phyloP scores from a whole-genome alignment of 129 eudicot species.

The Scalesia atractyloides region DNA sequence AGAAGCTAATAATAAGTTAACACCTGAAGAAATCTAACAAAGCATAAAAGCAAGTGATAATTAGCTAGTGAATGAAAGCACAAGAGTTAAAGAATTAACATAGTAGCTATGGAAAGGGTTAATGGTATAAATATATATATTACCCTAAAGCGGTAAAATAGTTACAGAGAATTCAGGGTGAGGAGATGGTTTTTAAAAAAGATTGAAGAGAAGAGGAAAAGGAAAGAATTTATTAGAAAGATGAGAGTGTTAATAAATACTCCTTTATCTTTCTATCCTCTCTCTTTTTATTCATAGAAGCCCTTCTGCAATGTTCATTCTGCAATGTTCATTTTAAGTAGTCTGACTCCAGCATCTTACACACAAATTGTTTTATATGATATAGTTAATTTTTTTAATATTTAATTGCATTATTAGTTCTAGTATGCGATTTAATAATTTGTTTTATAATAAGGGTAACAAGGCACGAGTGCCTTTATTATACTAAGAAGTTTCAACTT shows the following conservation, averaged over 20 bases:
- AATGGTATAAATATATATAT: not conserved
- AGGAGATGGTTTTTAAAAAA: slow-evolving; percentile 23
- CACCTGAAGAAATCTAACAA: slow-evolving; percentile 49
- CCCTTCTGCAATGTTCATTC: slow-evolving; percentile 42
- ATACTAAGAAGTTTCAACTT: slow-evolving; percentile 26
- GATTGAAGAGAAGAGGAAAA: slow-evolving; percentile 37
- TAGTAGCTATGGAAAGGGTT: slow-evolving; percentile 2
- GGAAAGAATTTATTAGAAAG: slow-evolving; percentile 37
- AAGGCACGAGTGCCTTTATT: slow-evolving; percentile 60
- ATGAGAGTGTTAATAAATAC: slow-evolving; percentile 43
- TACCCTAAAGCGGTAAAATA: slow-evolving; percentile 18
- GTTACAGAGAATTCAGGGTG: slow-evolving; percentile 25
- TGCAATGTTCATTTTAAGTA: slow-evolving; percentile 43
- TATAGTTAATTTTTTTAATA: slow-evolving; percentile 12
- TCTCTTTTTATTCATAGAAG: slow-evolving; percentile 39
- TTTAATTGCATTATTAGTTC: slow-evolving; percentile 25
- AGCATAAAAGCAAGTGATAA: slow-evolving; percentile 10
- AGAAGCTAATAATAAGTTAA: slow-evolving; percentile 13
- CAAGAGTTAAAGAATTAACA: not conserved
- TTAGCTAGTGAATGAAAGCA: not conserved
- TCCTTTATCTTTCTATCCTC: slow-evolving; percentile 30
- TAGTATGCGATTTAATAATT: not conserved
- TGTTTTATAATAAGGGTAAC: slow-evolving; percentile 6
- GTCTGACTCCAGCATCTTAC: slow-evolving; percentile 43
- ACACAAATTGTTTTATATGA: slow-evolving; percentile 18